A percentile compares a stretch with the other conserved stretches of the same genome.
Conservation (phyloP, 73 alveolate genomes). For the Urostyla sp. region DNA sequence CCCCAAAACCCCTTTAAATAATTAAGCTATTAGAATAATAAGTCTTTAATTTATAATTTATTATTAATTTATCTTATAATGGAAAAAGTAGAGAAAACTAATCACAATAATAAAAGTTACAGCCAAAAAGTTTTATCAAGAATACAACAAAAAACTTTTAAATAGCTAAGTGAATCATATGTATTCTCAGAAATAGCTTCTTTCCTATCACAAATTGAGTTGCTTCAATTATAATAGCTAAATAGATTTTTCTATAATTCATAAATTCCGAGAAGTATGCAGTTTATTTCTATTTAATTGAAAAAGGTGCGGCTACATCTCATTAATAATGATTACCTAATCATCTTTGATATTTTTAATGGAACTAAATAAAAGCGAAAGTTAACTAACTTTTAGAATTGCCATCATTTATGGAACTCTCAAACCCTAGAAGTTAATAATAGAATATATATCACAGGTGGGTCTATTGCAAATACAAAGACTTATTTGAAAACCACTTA, state of each 20-base stretch:
- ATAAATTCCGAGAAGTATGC: slow-evolving; percentile 23
- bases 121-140: too few relatives aligned
- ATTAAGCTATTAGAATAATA: too few relatives aligned
- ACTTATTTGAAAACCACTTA: slow-evolving; percentile 21
- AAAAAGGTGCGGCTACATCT: slow-evolving; percentile 20
- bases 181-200: not conserved
- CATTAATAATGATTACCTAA: slow-evolving; percentile 5
- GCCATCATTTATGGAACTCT: slow-evolving; percentile 46
- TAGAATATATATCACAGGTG: slow-evolving; percentile 12
- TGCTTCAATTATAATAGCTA: not conserved
- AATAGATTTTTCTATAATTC: slow-evolving; percentile 4
- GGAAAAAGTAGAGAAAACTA: too few relatives aligned
- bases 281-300: not conserved
- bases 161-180: not conserved
- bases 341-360: slow-evolving; percentile 26
- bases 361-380: slow-evolving; percentile 27
- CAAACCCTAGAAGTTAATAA: slow-evolving; percentile 25
- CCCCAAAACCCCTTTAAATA: too few relatives aligned
- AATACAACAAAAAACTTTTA: too few relatives aligned
- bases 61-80: too few relatives aligned
- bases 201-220: not conserved
- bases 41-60: too few relatives aligned
- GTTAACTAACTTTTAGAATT: not conserved
- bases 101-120: too few relatives aligned
- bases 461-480: slow-evolving; percentile 36